A percentile compares a stretch with the other conserved stretches of the same genome.
These are phyloP conservation scores for Epichloe festucae DNA, from an alignment of 2,329 filamentous ascomycete species.

Conservation along the genomic window DNA sequence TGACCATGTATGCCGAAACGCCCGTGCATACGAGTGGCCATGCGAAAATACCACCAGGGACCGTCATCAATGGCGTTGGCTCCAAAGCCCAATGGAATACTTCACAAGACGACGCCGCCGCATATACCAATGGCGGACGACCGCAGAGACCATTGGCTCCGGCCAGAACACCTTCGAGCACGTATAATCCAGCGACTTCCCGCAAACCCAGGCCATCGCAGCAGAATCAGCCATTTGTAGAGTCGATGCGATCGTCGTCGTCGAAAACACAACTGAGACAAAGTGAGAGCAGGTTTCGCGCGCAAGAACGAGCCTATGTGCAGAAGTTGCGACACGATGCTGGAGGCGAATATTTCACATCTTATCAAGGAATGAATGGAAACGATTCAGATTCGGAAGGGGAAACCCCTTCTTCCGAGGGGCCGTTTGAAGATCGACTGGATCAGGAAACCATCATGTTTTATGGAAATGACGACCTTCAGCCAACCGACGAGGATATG, in stretches of 20 bases:
- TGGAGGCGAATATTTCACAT: slow-evolving; percentile 54
- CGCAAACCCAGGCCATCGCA: slow-evolving; percentile 32
- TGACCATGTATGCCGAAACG: slow-evolving; percentile 31
- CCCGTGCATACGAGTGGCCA: slow-evolving; percentile 27
- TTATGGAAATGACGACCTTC: slow-evolving; percentile 77
- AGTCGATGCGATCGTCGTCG: slow-evolving; percentile 35
- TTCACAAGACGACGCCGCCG: slow-evolving; percentile 15
- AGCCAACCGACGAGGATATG: slow-evolving; percentile 80
- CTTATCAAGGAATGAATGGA: slow-evolving; percentile 46
- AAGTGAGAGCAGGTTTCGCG: slow-evolving; percentile 33
- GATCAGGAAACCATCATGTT: slow-evolving; percentile 90
- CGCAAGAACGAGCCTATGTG: slow-evolving; percentile 84
- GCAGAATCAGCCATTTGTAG: slow-evolving; percentile 22
- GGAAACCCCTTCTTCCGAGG: slow-evolving; percentile 76
- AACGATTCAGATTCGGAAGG: slow-evolving; percentile 81
- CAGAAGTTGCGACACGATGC: slow-evolving; percentile 74
- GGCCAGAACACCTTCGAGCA: slow-evolving; percentile 62
- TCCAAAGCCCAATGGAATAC: slow-evolving; percentile 26
- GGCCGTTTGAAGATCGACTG: slow-evolving; percentile 73
- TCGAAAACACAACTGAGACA: slow-evolving; percentile 37
- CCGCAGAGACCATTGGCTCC: slow-evolving; percentile 56
- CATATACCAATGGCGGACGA: slow-evolving; percentile 25
- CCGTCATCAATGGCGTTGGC: slow-evolving; percentile 27
- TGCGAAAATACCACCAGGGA: slow-evolving; percentile 27
- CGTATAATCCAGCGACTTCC: slow-evolving; percentile 59